Evolutionary conservation across 345 rosid genomes (phyloP).

Genomic region (Bruguiera gymnorhiza): DNA sequence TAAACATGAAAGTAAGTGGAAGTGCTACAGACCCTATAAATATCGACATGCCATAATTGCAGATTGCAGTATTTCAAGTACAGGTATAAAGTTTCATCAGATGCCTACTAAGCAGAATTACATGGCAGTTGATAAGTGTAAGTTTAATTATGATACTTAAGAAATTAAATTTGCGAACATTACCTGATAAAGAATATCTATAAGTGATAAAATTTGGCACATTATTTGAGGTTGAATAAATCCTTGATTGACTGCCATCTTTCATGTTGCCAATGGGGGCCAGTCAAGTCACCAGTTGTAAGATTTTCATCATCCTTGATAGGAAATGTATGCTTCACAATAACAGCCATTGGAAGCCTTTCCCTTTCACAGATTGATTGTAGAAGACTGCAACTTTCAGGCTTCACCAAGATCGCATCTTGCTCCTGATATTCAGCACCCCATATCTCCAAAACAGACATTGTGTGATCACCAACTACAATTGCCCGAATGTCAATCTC

Average conservation of each 20-base stretch:
- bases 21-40: background rate
- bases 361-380: slow-evolving; percentile 83
- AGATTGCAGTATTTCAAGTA: slow-evolving; percentile 81
- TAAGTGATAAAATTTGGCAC: too few relatives aligned
- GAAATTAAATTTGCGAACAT: too few relatives aligned
- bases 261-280: too few relatives aligned
- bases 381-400: slow-evolving; percentile 64
- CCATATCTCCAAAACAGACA: slow-evolving; percentile 97
- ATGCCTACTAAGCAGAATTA: too few relatives aligned
- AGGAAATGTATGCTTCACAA: too few relatives aligned
- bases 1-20: slow-evolving; percentile 6
- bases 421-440: slow-evolving; percentile 99
- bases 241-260: too few relatives aligned
- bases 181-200: too few relatives aligned
- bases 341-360: slow-evolving; percentile 88
- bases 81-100: slow-evolving; percentile 56
- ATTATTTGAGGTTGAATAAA: too few relatives aligned
- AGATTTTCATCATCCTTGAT: too few relatives aligned
- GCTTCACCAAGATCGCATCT: slow-evolving; percentile 90
- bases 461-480: slow-evolving; percentile 86
- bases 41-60: slow-evolving; percentile 63
- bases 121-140: too few relatives aligned
- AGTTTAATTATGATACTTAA: too few relatives aligned
- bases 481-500: slow-evolving; percentile 75
- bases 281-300: too few relatives aligned